Evolutionary conservation across 2,329 filamentous ascomycete species (phyloP).

Genomic region (Dothideomycetes sp.): DNA sequence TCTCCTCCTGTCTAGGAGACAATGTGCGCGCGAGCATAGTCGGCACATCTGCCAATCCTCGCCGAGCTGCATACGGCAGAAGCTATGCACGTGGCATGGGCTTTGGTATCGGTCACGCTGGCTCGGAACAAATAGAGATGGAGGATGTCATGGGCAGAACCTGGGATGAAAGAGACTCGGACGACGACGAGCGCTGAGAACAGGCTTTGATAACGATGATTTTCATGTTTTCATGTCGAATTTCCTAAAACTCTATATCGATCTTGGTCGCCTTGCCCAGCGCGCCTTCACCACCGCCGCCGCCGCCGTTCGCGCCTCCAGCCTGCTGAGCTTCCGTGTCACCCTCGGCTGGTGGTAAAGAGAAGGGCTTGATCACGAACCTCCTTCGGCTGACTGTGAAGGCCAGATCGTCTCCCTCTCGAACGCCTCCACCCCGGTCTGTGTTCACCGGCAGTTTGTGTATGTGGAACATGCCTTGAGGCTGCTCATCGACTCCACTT

Average conservation of each 20-base stretch:
- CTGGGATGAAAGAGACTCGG: constrained; percentile 11
- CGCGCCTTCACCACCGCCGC: not conserved
- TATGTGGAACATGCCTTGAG: constrained; percentile 76
- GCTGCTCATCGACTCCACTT: constrained; percentile 54
- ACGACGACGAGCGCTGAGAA: constrained; percentile 4
- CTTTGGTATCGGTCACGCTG: constrained; percentile 39
- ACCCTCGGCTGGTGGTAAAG: constrained; percentile 74
- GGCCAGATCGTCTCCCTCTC: constrained; percentile 72
- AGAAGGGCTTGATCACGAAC: constrained; percentile 79
- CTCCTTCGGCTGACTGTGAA: constrained; percentile 80
- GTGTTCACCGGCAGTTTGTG: constrained; percentile 77
- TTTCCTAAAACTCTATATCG: constrained; percentile 61
- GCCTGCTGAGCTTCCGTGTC: constrained; percentile 51
- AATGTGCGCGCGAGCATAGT: constrained; percentile 33
- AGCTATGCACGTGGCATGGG: constrained; percentile 46
- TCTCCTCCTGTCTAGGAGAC: constrained; percentile 46
- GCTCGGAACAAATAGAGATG: constrained; percentile 54
- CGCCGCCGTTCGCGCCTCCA: constrained; percentile 21
- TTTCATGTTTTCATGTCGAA: constrained; percentile 1
- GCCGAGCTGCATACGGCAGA: constrained; percentile 35
- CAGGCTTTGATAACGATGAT: not conserved
- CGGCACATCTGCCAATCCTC: constrained; percentile 30
- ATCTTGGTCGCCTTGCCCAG: constrained; percentile 43
- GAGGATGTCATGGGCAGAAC: constrained; percentile 42
- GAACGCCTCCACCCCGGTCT: constrained; percentile 69